Evolutionary conservation across 805 yeast species (phyloP).

Genomic region (Candida stauntonica): DNA sequence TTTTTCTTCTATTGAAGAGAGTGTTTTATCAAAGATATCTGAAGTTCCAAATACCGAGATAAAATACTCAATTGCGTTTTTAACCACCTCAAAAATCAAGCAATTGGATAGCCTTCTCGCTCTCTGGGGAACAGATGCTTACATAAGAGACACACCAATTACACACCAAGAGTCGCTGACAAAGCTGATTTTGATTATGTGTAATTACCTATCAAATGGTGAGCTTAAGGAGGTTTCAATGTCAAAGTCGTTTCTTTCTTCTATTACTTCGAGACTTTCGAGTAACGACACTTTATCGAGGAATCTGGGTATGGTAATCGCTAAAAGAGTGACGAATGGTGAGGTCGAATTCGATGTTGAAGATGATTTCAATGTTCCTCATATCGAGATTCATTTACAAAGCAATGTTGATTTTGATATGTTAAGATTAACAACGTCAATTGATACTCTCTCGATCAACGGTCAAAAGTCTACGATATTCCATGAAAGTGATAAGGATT

Average conservation of each 20-base stretch:
- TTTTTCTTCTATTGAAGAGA: slow-evolving; percentile 6
- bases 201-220: slow-evolving; percentile 23
- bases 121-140: slow-evolving; percentile 35
- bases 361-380: slow-evolving; percentile 13
- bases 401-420: slow-evolving; percentile 12
- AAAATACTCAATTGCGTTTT: slow-evolving; percentile 12
- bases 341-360: slow-evolving; percentile 29
- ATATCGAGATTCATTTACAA: slow-evolving; percentile 1
- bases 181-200: slow-evolving; percentile 38
- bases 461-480: slow-evolving; percentile 8
- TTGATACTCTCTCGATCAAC: slow-evolving; percentile 10
- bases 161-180: slow-evolving; percentile 46
- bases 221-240: slow-evolving; percentile 31
- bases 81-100: slow-evolving; percentile 4
- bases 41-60: slow-evolving; percentile 10
- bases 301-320: slow-evolving; percentile 51
- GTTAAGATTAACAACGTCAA: slow-evolving; percentile 12
- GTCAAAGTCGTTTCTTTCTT: slow-evolving; percentile 38
- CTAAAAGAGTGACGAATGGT: slow-evolving; percentile 39
- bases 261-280: slow-evolving; percentile 51
- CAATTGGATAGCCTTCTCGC: slow-evolving; percentile 13
- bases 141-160: slow-evolving; percentile 38
- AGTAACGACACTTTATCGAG: slow-evolving; percentile 44
- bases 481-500: slow-evolving; percentile 28
- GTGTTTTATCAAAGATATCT: slow-evolving; percentile 3